A percentile compares a stretch with the other conserved stretches of the same genome.
Evolutionary conservation across 2,329 filamentous ascomycete species (phyloP).

Genomic region (Fusarium incarnatum): DNA sequence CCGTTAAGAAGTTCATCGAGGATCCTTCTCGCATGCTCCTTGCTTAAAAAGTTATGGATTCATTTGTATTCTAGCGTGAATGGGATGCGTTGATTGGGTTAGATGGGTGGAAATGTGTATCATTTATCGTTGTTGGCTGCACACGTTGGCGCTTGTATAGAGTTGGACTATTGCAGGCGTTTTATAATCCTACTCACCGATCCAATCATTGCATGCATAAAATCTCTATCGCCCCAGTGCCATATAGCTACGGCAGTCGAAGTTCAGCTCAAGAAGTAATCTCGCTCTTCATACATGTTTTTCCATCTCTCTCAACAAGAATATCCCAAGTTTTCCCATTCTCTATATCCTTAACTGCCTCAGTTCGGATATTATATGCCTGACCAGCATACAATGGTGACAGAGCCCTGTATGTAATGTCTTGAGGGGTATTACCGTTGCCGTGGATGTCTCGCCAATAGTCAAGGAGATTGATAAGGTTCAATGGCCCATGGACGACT

Average conservation of each 20-base stretch:
- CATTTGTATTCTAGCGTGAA: conserved; percentile 35
- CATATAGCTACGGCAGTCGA: not conserved
- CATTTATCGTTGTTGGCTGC: conserved; percentile 14
- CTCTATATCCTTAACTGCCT: conserved; percentile 53
- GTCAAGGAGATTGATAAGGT: conserved; percentile 77
- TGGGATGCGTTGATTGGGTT: not conserved
- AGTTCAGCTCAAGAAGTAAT: conserved; percentile 31
- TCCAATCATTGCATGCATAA: not conserved
- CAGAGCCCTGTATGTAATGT: conserved; percentile 75
- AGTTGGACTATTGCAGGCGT: conserved; percentile 19
- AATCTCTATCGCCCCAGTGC: not conserved
- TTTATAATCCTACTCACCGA: not conserved
- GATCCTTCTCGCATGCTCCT: conserved; percentile 61
- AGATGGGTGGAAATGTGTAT: conserved; percentile 5
- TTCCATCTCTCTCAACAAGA: conserved; percentile 57
- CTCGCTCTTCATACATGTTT: conserved; percentile 53
- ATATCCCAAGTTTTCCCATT: conserved; percentile 56
- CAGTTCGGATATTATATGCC: conserved; percentile 69
- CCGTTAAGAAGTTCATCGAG: conserved; percentile 49
- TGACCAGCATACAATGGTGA: conserved; percentile 78
- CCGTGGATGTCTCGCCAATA: conserved; percentile 68
- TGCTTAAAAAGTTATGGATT: conserved; percentile 53
- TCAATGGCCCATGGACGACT: conserved; percentile 85
- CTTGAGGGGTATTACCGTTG: conserved; percentile 43
- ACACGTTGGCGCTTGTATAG: conserved; percentile 31